Evolutionary conservation across 306 rosid species (phyloP).

Genomic region (Corylus avellana): DNA sequence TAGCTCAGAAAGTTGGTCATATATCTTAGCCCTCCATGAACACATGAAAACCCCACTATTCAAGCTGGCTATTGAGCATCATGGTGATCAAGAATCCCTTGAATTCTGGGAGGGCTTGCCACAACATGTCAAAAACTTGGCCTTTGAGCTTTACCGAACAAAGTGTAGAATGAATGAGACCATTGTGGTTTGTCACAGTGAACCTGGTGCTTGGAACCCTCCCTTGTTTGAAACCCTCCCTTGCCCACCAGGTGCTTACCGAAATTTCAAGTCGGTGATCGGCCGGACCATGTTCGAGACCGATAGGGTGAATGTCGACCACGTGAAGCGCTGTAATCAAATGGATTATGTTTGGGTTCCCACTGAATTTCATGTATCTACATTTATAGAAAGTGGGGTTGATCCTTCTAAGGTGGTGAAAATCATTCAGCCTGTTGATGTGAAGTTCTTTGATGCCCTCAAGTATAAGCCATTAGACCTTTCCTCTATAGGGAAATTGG

Average conservation of each 20-base stretch:
- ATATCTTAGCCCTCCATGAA: conserved; percentile 56
- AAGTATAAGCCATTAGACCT: conserved; percentile 54
- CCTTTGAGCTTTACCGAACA: conserved; percentile 50
- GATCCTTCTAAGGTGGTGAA: conserved; percentile 75
- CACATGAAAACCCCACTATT: conserved; percentile 43
- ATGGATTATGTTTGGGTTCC: conserved; percentile 96
- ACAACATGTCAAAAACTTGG: conserved; percentile 41
- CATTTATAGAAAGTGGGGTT: conserved; percentile 73
- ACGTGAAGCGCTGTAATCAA: conserved; percentile 55
- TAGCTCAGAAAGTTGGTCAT: conserved; percentile 86
- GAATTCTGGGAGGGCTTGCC: conserved; percentile 84
- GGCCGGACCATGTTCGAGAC: conserved; percentile 90
- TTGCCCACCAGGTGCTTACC: conserved; percentile 70
- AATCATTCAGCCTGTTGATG: conserved; percentile 85
- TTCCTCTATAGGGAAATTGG: conserved; percentile 42
- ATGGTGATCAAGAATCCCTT: conserved; percentile 66
- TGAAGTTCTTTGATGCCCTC: conserved; percentile 70
- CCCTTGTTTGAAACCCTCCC: conserved; percentile 70
- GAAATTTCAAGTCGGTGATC: conserved; percentile 63
- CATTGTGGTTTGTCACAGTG: conserved; percentile 78
- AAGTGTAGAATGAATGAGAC: conserved; percentile 64
- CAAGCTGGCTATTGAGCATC: conserved; percentile 65
- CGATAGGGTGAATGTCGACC: conserved; percentile 60
- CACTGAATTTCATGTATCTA: conserved; percentile 65
- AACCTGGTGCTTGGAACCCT: conserved; percentile 91